Conservation (phyloP, 2,329 filamentous ascomycete species). For the Aspergillus luchuensis region DNA sequence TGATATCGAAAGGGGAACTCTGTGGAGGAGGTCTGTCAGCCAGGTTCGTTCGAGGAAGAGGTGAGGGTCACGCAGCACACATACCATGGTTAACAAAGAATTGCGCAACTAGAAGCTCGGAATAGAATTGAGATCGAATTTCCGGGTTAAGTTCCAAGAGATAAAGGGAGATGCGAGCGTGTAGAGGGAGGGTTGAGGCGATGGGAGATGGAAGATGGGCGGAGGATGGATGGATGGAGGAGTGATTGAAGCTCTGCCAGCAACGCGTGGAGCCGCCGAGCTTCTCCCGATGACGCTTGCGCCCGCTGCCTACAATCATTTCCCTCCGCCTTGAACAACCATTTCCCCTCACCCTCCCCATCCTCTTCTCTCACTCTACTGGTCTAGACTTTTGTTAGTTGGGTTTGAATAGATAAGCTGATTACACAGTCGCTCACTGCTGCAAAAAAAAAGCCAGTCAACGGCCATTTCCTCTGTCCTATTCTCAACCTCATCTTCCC, state of each 20-base stretch:
- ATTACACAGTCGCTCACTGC: not conserved
- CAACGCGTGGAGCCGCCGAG: conserved; percentile 27
- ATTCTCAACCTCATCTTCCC: conserved; percentile 3
- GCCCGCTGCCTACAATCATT: conserved; percentile 27
- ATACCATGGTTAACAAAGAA: conserved; percentile 34
- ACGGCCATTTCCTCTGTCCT: too few relatives aligned
- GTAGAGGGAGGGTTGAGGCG: conserved; percentile 19
- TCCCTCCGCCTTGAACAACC: not conserved
- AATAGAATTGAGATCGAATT: conserved; percentile 6
- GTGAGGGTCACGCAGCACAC: conserved; percentile 18
- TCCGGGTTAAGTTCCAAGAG: conserved; percentile 1
- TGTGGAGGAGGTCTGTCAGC: conserved; percentile 49
- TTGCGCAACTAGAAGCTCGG: conserved; percentile 18
- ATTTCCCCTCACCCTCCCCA: not conserved
- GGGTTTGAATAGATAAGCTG: not conserved
- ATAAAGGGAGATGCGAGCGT: conserved; percentile 10
- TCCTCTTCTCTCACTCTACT: conserved; percentile 8
- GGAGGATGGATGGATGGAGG: conserved; percentile 24
- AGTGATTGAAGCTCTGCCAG: conserved; percentile 32
- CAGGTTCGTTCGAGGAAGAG: conserved; percentile 23
- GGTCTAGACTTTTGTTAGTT: conserved; percentile 10
- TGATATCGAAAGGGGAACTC: conserved; percentile 95
- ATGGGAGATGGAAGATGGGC: conserved; percentile 20
- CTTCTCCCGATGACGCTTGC: conserved; percentile 31
- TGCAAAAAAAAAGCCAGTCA: not conserved